Base-by-base conservation (phyloP, 2,329 filamentous ascomycete genomes). In the Colletotrichum incanum region DNA sequence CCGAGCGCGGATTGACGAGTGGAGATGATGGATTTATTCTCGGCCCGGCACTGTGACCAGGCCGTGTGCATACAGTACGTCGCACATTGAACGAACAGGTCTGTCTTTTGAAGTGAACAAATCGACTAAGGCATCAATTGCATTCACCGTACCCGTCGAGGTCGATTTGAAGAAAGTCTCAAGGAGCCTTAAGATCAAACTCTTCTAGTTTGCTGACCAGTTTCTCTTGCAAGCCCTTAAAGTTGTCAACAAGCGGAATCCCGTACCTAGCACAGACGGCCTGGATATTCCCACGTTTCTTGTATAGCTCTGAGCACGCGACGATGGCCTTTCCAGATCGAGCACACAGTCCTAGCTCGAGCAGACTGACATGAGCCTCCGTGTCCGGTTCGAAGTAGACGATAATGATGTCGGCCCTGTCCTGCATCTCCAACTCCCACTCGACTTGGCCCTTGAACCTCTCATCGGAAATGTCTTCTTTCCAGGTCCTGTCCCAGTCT, bases 401-500 rank as follows among this genome's bases (percentile, higher is more conserved):
- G 31, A 87, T 86, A 8, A 92, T 80, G 6, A 92, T 76, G 74
- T 87, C 84, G 0, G 88, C 88, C 1, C 74, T 72, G 18, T 89
- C 86, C 74, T 90, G 86, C 78, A 84, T 88, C 20, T 86, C 82
- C 2, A 92, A 82, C 81, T 93, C 91, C 90, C 91, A 93, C 39
- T 84, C 79, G 0, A 90, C 84, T 77, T 93, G 91, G 49, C 86
- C 79, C 11, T 78, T 79, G 79, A 89, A 92, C 0, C 80, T 83
- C 3, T 74, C 73, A 69, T 86, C 85, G 0, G 80, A 78, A 23
- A 85, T 80, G 60, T 90, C 85, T 65, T 90, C 87, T 18, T 74
- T 79, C 85, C 88, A 90, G 1, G 80, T 84, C 11, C 78, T 76
- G 76, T 91, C 85, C 91, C 90, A 93, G 76, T 88, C 84, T 6